A percentile compares a stretch with the other conserved stretches of the same genome.
These are phyloP conservation scores for Melocanna baccifera DNA, from an alignment of 176 grass and related monocot species.

Conservation along the genomic window DNA sequence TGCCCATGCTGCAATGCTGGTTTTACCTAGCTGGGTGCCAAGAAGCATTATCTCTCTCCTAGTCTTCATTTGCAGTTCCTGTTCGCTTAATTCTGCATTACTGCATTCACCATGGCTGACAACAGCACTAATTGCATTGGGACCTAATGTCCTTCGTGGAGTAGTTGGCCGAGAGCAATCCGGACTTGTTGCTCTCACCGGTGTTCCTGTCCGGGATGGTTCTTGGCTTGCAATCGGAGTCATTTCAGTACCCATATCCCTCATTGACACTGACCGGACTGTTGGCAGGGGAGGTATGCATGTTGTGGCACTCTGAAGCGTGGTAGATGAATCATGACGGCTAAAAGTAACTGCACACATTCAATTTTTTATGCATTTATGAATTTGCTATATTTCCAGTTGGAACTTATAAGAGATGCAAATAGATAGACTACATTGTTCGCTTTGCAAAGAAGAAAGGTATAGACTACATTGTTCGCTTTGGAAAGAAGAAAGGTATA, in stretches of 20 bases:
- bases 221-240: constrained; percentile 96
- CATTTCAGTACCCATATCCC: constrained; percentile 99
- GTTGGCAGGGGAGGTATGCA: constrained; percentile 67
- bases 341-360: constrained; percentile 64
- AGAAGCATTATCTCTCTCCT: constrained; percentile 94
- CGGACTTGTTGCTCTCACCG: constrained; percentile 72
- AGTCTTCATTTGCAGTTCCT: constrained; percentile 71
- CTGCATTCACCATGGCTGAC: constrained; percentile 47
- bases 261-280: constrained; percentile 86
- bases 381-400: background rate
- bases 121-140: constrained; percentile 24
- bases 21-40: constrained; percentile 87
- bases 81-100: constrained; percentile 56
- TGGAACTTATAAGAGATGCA: background rate
- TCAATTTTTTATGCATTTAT: background rate
- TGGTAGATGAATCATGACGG: constrained; percentile 57
- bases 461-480: background rate
- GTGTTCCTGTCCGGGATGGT: constrained; percentile 88
- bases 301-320: constrained; percentile 54
- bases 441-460: background rate
- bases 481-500: background rate
- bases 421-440: background rate
- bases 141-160: constrained; percentile 51
- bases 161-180: constrained; percentile 67
- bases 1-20: constrained; percentile 88